phyloP scores from a whole-genome alignment of 2,329 filamentous ascomycete genomes.

The Penicillium sp. region DNA sequence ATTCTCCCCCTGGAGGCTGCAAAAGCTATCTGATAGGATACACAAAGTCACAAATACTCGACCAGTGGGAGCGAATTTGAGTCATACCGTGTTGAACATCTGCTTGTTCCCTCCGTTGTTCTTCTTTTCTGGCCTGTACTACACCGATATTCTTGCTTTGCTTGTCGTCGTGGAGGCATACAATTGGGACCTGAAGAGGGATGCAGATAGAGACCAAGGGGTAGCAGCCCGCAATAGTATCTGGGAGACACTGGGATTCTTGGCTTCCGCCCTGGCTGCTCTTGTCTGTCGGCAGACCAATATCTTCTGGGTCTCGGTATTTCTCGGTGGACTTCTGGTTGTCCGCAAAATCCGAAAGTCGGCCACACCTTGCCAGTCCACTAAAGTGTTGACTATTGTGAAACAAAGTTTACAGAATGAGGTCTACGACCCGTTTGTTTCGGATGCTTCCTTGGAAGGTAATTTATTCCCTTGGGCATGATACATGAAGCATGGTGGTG shows the following conservation, averaged over 20 bases:
- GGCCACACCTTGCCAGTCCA: constrained; percentile 27
- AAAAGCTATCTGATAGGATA: constrained; percentile 50
- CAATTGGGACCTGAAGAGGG: constrained; percentile 45
- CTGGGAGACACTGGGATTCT: constrained; percentile 35
- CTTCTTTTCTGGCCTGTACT: constrained; percentile 94
- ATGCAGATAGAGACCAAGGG: not conserved
- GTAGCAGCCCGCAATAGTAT: constrained; percentile 15
- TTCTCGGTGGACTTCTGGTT: constrained; percentile 45
- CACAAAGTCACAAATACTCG: constrained; percentile 34
- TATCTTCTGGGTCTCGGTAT: constrained; percentile 78
- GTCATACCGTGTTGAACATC: constrained; percentile 64
- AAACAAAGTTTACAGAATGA: constrained; percentile 36
- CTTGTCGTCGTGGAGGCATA: constrained; percentile 70
- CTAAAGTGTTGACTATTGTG: constrained; percentile 30
- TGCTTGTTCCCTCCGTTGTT: constrained; percentile 84
- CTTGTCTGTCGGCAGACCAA: constrained; percentile 89
- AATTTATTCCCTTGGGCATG: constrained; percentile 11
- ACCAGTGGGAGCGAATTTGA: constrained; percentile 33
- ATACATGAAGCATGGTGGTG: not conserved
- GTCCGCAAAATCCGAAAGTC: constrained; percentile 35
- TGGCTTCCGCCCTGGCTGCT: constrained; percentile 60
- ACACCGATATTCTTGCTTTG: constrained; percentile 85
- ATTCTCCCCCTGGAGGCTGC: constrained; percentile 51
- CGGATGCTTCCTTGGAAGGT: constrained; percentile 51
- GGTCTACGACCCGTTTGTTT: constrained; percentile 50